These are phyloP conservation scores for Serendipita sp. DNA, from an alignment of 768 basidiomycete species.

Conservation along the genomic window DNA sequence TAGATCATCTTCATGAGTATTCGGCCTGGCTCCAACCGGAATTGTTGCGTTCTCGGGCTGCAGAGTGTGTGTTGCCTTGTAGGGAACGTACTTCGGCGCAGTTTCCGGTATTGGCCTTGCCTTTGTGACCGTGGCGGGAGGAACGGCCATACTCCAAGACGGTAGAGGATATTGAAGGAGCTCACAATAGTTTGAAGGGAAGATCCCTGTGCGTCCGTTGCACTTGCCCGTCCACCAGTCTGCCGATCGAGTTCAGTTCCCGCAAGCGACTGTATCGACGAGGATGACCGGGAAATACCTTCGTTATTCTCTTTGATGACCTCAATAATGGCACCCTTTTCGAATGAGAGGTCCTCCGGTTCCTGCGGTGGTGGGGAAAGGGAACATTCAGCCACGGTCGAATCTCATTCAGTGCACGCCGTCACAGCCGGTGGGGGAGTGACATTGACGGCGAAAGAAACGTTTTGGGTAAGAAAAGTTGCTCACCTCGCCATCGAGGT, in stretches of 20 bases:
- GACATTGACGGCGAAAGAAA: background rate
- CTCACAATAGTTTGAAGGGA: constrained; percentile 1
- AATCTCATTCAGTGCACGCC: background rate
- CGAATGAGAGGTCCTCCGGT: background rate
- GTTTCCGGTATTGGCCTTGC: constrained; percentile 3
- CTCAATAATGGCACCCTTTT: constrained; percentile 6
- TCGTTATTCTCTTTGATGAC: constrained; percentile 3
- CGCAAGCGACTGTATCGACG: background rate
- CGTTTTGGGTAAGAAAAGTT: background rate
- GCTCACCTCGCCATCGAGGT: constrained; percentile 1
- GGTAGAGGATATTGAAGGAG: background rate
- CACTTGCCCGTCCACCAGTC: constrained; percentile 5
- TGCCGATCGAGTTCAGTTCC: background rate
- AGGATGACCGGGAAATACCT: background rate
- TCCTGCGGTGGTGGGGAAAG: background rate
- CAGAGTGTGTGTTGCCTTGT: background rate
- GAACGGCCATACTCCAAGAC: background rate
- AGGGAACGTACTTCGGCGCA: constrained; percentile 5
- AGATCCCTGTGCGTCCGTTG: background rate
- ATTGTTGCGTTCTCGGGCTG: background rate
- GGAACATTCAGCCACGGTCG: background rate
- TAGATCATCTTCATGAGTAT: background rate
- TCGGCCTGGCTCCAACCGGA: background rate
- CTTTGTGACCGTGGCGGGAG: background rate
- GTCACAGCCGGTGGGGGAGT: background rate